These are phyloP conservation scores for Backusella psychrophila DNA, from an alignment of 192 early-diverging fungal species.

Conservation along the genomic window DNA sequence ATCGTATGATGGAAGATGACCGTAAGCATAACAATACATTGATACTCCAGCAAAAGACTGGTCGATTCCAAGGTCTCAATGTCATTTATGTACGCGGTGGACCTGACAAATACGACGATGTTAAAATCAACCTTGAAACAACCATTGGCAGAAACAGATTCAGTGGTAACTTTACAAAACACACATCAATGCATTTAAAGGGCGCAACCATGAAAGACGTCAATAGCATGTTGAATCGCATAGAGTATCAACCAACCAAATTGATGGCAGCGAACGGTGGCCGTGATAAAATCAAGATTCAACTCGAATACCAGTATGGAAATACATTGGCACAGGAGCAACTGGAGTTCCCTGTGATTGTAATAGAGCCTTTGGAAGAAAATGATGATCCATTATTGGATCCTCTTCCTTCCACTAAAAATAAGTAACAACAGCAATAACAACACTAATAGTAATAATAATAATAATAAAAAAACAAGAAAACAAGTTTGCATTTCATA, in stretches of 20 bases:
- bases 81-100: slow-evolving; percentile 49
- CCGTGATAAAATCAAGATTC: slow-evolving; percentile 5
- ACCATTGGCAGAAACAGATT: slow-evolving; percentile 19
- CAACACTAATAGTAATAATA: too few species aligned
- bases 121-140: slow-evolving; percentile 16
- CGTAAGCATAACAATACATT: not conserved
- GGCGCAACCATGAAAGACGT: slow-evolving; percentile 24
- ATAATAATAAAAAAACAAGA: not conserved
- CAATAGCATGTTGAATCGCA: slow-evolving; percentile 28
- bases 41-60: slow-evolving; percentile 29
- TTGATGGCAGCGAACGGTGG: slow-evolving; percentile 20
- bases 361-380: slow-evolving; percentile 7
- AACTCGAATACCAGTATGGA: not conserved
- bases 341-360: not conserved
- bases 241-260: slow-evolving; percentile 29
- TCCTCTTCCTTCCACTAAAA: not conserved
- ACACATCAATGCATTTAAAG: slow-evolving; percentile 16
- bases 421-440: not conserved
- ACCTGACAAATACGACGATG: slow-evolving; percentile 14
- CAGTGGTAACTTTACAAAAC: slow-evolving; percentile 1
- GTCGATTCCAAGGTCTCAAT: slow-evolving; percentile 48
- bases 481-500: not conserved
- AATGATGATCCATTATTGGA: slow-evolving; percentile 7
- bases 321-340: not conserved
- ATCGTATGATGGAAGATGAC: slow-evolving; percentile 7